Base-by-base conservation (phyloP, 169 alveolate genomes). In the Babesia bigemina region DNA sequence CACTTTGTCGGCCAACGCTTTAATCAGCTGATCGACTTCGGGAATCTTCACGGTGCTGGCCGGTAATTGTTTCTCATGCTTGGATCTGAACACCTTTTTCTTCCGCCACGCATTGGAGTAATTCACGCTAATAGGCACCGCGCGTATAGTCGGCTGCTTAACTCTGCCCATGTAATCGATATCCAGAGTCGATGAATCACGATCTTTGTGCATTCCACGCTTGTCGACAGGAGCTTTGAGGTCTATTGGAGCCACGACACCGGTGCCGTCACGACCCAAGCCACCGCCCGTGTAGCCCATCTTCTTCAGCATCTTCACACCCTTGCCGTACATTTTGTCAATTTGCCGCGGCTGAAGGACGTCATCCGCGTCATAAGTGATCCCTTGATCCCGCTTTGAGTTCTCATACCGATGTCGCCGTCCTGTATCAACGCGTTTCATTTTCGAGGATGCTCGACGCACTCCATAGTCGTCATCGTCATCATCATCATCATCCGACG, bases 251-350 rank as follows among this genome's bases (percentile, higher is more conserved):
- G 52, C 75, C 19, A 79, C 77, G 44, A 62, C 48, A 0, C 87
- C 87, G 9, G 74, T 56, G n/a, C 87, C 87, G 19, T 79, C 84
- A 10, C 57, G 62, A 62, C 90, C 90, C 50, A 83, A 60, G 8
- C 79, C 86, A 50, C 90, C 90, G 12, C 90, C 90, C 16, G 47
- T 75, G 53, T 83, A 83, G 11, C 90, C 90, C 90, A 83, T 83
- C 52, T 83, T 83, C 49, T 73, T 69, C 39, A 83, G 16, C 85
- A 83, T 83, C 59, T 83, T 73, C 36, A 83, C 12, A 2, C 90
- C 90, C 47, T 73, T 75, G 11, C 90, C 90, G 49, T 83, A 83
- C 79, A 81, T 71, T 50, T 81, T 81, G 19, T 55, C 44, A 69
- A 81, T 71, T 24, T 67, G 66, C 3, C 52, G 36, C 10, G 70